Conservation (phyloP, 108 stramenopile genomes). For the Fragilaria crotonensis region DNA sequence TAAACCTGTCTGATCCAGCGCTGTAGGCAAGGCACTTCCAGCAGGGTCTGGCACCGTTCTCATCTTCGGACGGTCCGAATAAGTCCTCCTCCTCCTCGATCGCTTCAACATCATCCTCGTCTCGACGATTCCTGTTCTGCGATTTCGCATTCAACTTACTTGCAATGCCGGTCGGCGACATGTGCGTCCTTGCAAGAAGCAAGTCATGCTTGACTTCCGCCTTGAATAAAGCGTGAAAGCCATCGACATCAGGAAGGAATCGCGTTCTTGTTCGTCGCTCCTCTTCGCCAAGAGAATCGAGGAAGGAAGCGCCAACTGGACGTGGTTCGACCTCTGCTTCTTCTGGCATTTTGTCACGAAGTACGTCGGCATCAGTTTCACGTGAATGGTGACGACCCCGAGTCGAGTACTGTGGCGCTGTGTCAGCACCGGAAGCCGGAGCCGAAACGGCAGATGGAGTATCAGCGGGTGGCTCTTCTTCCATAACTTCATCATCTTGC, state of each 20-base stretch:
- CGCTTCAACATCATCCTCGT: slow-evolving; percentile 13
- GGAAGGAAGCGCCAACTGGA: slow-evolving; percentile 29
- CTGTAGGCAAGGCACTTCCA: too few relatives aligned
- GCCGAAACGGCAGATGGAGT: background rate
- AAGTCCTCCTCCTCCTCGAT: slow-evolving; percentile 21
- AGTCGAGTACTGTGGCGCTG: background rate
- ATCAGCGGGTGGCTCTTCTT: slow-evolving; percentile 1
- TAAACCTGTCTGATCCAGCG: too few relatives aligned
- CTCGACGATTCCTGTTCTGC: background rate
- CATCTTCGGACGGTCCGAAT: too few relatives aligned
- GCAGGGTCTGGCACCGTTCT: too few relatives aligned
- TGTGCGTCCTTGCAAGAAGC: slow-evolving; percentile 33
- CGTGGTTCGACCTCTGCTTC: background rate
- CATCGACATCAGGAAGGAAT: slow-evolving; percentile 71
- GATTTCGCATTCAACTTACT: background rate
- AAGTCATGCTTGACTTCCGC: slow-evolving; percentile 73
- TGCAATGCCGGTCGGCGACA: slow-evolving; percentile 8
- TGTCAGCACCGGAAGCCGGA: background rate
- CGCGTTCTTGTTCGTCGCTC: slow-evolving; percentile 67
- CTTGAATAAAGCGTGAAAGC: slow-evolving; percentile 66
- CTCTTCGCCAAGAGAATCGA: slow-evolving; percentile 71
- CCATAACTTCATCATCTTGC: background rate
- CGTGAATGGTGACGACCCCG: background rate
- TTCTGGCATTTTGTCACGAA: slow-evolving; percentile 2
- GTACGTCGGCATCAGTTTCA: background rate